Base-by-base conservation (phyloP, 2,329 filamentous ascomycete genomes). In the Pseudohalonectria lignicola region DNA sequence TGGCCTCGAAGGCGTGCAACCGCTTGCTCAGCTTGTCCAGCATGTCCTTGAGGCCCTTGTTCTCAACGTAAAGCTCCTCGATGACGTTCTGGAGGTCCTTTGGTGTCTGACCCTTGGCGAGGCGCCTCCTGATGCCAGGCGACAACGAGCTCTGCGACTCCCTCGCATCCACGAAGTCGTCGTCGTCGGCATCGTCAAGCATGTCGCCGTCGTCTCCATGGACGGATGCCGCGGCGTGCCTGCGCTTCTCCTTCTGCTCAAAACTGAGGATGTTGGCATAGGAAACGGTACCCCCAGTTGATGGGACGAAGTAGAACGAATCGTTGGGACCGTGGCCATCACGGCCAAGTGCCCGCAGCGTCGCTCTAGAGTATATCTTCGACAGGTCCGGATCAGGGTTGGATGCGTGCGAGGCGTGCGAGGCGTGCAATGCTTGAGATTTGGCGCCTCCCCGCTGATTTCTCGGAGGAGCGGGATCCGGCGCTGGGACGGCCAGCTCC, bases 291-390 rank as follows among this genome's bases (percentile, higher is more conserved):
- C 90, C 87, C 5, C 92, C 90, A 15, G 84, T 86, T 0, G 85
- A 84, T 4, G 90, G 92, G 1, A 98, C 92, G 1, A 96, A 83
- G 55, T 95, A 96, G 63, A 98, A 98, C 8, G 84, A 92, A 49
- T 84, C 83, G 41, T 70, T 74, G 13, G 74, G 64, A 13, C 71
- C 69, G 20, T 79, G 71, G 1, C 76, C 76, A 21, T 81, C 79
- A 40, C 84, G 79, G 16, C 77, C 71, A 31, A 94, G 71, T 1
- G 88, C 86, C 37, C 81, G 75, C 39, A 96, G 71, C 4, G 90
- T 86, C 11, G 90, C 86, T 47, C 78, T 79, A 30, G 87, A 94
- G 56, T 93, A 93, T 21, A 94, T 75, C 43, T 80, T 83, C 48
- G 76, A 79, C 19, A 94, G 72, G 47, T 96, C 87, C 0, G 86